These are phyloP conservation scores for Fomitopsis pulvina DNA, from an alignment of 768 basidiomycete genomes.

Conservation along the genomic window DNA sequence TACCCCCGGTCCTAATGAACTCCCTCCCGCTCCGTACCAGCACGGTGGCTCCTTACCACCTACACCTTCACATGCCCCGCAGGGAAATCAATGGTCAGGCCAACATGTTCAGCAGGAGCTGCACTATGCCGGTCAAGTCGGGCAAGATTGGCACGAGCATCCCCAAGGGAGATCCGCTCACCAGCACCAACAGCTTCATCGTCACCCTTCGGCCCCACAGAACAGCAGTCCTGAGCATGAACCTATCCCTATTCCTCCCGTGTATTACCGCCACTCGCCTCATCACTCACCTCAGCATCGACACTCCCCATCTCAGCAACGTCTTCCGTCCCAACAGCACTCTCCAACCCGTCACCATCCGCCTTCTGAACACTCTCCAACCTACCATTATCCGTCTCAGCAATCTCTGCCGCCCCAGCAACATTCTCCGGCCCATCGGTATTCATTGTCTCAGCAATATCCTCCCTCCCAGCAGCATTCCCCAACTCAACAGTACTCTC, in stretches of 20 bases:
- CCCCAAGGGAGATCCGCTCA: not conserved
- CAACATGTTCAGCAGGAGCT: not conserved
- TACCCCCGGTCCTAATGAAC: constrained; percentile 55
- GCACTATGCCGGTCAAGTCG: not conserved
- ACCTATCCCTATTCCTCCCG: constrained; percentile 1
- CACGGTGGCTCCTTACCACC: constrained; percentile 24
- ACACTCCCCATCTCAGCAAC: not conserved
- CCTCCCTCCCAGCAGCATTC: constrained; percentile 19
- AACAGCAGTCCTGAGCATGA: not conserved
- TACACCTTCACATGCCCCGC: constrained; percentile 11
- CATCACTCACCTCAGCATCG: constrained; percentile 11
- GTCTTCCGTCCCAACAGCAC: constrained; percentile 9
- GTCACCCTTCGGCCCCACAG: not conserved
- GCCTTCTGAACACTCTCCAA: no score
- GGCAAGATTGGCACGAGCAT: not conserved
- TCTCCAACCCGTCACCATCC: no score
- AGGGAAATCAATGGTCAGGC: constrained; percentile 1
- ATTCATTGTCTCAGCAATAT: constrained; percentile 13
- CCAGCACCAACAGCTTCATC: not conserved
- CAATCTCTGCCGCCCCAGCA: not conserved
- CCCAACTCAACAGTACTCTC: constrained; percentile 20
- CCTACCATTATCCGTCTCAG: not conserved
- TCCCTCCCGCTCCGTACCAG: constrained; percentile 57
- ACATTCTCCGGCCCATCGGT: constrained; percentile 12
- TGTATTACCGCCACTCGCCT: constrained; percentile 16